Evolutionary conservation across 2,329 filamentous ascomycete genomes (phyloP).

Genomic region (Neofusicoccum ribis): DNA sequence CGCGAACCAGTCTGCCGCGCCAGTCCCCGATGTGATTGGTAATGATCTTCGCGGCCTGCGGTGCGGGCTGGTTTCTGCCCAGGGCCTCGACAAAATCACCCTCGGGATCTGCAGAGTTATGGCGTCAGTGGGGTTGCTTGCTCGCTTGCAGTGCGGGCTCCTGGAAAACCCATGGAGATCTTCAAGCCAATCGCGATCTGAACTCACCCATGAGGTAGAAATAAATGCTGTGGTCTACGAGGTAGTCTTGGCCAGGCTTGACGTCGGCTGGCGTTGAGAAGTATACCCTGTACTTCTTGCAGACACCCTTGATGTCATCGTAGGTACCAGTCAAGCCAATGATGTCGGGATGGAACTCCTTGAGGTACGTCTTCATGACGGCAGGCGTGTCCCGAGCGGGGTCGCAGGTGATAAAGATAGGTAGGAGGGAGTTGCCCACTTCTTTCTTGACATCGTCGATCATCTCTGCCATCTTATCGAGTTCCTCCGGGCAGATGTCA

Average conservation of each 20-base stretch:
- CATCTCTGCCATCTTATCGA: constrained; percentile 99
- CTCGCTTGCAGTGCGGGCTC: background rate
- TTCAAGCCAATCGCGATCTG: background rate
- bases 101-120: constrained; percentile 71
- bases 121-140: constrained; percentile 26
- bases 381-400: constrained; percentile 85
- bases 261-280: constrained; percentile 90
- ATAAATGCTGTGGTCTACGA: constrained; percentile 99
- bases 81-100: constrained; percentile 98
- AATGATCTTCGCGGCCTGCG: constrained; percentile 81
- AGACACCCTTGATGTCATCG: constrained; percentile 89
- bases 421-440: constrained; percentile 59
- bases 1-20: constrained; percentile 58
- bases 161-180: background rate
- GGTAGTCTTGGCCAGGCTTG: constrained; percentile 90
- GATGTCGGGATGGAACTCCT: constrained; percentile 85
- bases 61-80: constrained; percentile 88
- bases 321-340: constrained; percentile 91
- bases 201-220: constrained; percentile 89
- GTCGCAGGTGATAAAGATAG: constrained; percentile 94
- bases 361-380: constrained; percentile 80
- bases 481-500: constrained; percentile 97
- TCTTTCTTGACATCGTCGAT: constrained; percentile 66
- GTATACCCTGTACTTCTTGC: constrained; percentile 95
- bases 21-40: constrained; percentile 81